phyloP scores from a whole-genome alignment of 805 yeast genomes.

The Soucietia sequanensis region DNA sequence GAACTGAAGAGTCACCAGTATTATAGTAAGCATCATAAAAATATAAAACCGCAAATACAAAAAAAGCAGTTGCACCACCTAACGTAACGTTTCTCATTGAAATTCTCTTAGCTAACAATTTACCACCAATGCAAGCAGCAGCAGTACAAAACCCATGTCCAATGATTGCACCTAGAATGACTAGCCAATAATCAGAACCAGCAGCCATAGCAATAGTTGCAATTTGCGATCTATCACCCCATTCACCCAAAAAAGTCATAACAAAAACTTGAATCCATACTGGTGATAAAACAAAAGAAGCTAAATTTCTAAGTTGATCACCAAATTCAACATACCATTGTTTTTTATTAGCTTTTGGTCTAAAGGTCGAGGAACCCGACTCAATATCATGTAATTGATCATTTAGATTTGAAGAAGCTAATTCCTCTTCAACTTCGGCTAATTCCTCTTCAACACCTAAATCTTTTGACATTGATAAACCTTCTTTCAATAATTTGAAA shows the following conservation, averaged over 20 bases:
- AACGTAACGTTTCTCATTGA: conserved; percentile 90
- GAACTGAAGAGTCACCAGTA: too few relatives aligned
- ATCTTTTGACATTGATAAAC: conserved; percentile 73
- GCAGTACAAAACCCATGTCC: conserved; percentile 90
- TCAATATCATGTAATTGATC: conserved; percentile 56
- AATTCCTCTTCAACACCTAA: conserved; percentile 92
- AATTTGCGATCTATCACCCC: conserved; percentile 99
- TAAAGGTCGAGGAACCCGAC: conserved; percentile 38
- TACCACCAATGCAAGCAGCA: conserved; percentile 93
- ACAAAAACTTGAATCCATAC: conserved; percentile 90
- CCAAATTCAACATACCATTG: conserved; percentile 26
- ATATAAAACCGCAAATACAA: conserved; percentile 78
- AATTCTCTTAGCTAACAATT: conserved; percentile 81
- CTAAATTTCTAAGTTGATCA: conserved; percentile 52
- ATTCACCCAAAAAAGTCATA: conserved; percentile 96
- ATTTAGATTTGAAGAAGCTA: conserved; percentile 61
- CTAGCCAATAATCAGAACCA: conserved; percentile 87
- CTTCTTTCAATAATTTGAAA: conserved; percentile 71
- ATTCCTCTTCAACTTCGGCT: conserved; percentile 95
- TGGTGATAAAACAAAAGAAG: conserved; percentile 73
- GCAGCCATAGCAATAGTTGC: conserved; percentile 99
- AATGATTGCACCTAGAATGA: conserved; percentile 80
- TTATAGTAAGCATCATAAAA: conserved; percentile 60
- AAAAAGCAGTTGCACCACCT: conserved; percentile 86
- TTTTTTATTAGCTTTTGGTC: conserved; percentile 13